phyloP scores from a whole-genome alignment of 2,329 filamentous ascomycete genomes.

The Orbilia blumenaviensis region DNA sequence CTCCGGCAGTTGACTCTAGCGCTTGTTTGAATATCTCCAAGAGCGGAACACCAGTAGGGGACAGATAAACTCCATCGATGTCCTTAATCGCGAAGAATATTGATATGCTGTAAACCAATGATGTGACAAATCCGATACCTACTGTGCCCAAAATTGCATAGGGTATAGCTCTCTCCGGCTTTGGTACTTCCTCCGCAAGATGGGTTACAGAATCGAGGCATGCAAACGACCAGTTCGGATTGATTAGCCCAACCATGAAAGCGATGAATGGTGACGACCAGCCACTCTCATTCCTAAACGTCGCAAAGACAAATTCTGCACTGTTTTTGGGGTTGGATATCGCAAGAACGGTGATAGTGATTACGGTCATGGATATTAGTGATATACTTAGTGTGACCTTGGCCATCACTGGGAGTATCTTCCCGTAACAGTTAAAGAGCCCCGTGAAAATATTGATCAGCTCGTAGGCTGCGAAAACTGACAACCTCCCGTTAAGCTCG shows the following conservation, averaged over 20 bases:
- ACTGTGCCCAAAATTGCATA: slow-evolving; percentile 63
- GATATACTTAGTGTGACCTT: slow-evolving; percentile 62
- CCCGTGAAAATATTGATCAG: slow-evolving; percentile 63
- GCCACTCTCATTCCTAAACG: slow-evolving; percentile 67
- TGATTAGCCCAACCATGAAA: slow-evolving; percentile 66
- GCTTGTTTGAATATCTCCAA: slow-evolving; percentile 65
- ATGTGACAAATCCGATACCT: slow-evolving; percentile 65
- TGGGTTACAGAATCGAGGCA: slow-evolving; percentile 65
- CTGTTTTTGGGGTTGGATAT: slow-evolving; percentile 64
- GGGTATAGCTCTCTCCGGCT: slow-evolving; percentile 60
- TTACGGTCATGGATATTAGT: slow-evolving; percentile 64
- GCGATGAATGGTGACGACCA: slow-evolving; percentile 66
- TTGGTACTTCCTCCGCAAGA: slow-evolving; percentile 67
- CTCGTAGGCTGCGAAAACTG: slow-evolving; percentile 65
- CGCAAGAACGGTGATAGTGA: slow-evolving; percentile 64
- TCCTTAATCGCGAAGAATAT: slow-evolving; percentile 67
- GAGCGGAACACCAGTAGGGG: slow-evolving; percentile 63
- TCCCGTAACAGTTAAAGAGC: slow-evolving; percentile 65
- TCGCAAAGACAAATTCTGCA: slow-evolving; percentile 66
- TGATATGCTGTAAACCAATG: slow-evolving; percentile 65
- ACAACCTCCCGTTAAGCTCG: slow-evolving; percentile 63
- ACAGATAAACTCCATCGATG: slow-evolving; percentile 62
- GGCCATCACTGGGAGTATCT: slow-evolving; percentile 59
- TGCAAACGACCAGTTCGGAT: slow-evolving; percentile 64
- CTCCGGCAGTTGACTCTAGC: slow-evolving; percentile 61